Evolutionary conservation across 2,329 filamentous ascomycete species (phyloP).

Genomic region (Xylaria sp.): DNA sequence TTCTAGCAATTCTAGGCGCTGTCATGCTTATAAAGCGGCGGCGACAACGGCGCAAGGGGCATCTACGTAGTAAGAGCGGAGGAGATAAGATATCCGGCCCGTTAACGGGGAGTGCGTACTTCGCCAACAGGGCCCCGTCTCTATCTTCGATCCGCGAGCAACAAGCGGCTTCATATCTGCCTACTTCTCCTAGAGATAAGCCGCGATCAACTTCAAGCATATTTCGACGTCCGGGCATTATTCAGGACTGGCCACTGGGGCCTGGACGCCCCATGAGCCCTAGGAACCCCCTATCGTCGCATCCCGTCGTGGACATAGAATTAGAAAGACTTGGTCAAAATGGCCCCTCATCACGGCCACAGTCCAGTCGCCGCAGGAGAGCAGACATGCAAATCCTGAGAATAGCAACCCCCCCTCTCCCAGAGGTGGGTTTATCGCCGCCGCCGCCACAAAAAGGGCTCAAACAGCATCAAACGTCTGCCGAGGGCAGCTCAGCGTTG

Average conservation of each 20-base stretch:
- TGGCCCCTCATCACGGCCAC: not conserved
- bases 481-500: conserved; percentile 26
- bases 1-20: not conserved
- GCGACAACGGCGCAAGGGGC: conserved; percentile 9
- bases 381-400: conserved; percentile 16
- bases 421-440: conserved; percentile 30
- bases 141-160: conserved; percentile 44
- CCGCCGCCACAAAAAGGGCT: conserved; percentile 6
- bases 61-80: too few relatives aligned
- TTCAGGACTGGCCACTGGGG: conserved; percentile 46
- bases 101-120: conserved; percentile 13
- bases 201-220: conserved; percentile 30
- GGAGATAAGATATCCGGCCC: not conserved
- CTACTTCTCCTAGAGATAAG: conserved; percentile 23
- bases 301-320: conserved; percentile 43
- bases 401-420: conserved; percentile 30
- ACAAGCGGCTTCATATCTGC: conserved; percentile 18
- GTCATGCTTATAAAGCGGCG: conserved; percentile 1
- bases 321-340: conserved; percentile 34
- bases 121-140: conserved; percentile 29
- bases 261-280: conserved; percentile 20
- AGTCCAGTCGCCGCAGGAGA: conserved; percentile 14
- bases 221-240: conserved; percentile 38
- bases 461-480: not conserved
- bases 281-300: conserved; percentile 43